A percentile compares a stretch with the other conserved stretches of the same genome.
phyloP scores from a whole-genome alignment of 2,329 filamentous ascomycete genomes.

The Pestalotiopsis sp. region DNA sequence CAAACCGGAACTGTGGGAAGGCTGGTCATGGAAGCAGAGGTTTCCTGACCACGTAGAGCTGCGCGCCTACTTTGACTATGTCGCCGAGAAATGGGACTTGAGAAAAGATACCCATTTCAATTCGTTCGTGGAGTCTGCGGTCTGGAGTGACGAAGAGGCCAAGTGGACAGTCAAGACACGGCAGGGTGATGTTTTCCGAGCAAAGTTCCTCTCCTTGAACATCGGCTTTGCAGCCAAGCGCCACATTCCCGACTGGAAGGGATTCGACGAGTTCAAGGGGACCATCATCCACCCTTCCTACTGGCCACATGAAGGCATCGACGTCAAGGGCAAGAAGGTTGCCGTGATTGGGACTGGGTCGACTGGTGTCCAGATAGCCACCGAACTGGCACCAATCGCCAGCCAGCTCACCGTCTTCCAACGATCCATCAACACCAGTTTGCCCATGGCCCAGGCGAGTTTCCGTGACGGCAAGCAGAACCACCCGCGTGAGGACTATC shows the following conservation, averaged over 20 bases:
- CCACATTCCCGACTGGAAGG: slow-evolving; percentile 40
- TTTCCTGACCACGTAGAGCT: slow-evolving; percentile 43
- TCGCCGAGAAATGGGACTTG: slow-evolving; percentile 43
- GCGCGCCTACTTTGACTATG: slow-evolving; percentile 46
- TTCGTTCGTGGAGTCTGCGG: slow-evolving; percentile 40
- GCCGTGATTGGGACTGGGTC: slow-evolving; percentile 67
- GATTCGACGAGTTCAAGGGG: slow-evolving; percentile 60
- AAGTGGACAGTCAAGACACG: slow-evolving; percentile 46
- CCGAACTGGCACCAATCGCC: slow-evolving; percentile 56
- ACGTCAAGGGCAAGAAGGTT: slow-evolving; percentile 56
- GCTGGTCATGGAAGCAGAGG: slow-evolving; percentile 44
- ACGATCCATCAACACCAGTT: slow-evolving; percentile 63
- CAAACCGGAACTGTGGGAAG: slow-evolving; percentile 39
- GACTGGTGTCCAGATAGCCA: slow-evolving; percentile 62
- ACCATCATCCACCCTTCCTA: slow-evolving; percentile 58
- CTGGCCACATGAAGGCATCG: slow-evolving; percentile 58
- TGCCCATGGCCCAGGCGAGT: slow-evolving; percentile 57
- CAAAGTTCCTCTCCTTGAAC: slow-evolving; percentile 46
- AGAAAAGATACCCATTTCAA: slow-evolving; percentile 47
- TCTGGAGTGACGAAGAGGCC: slow-evolving; percentile 35
- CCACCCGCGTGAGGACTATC: slow-evolving; percentile 45
- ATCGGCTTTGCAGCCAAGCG: slow-evolving; percentile 51
- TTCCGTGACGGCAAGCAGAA: slow-evolving; percentile 44
- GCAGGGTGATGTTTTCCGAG: slow-evolving; percentile 37
- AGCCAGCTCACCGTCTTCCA: slow-evolving; percentile 60